Evolutionary conservation across 2,329 filamentous ascomycete genomes (phyloP), one percentile per base, ranked within the genome.

Genomic region (Thielaviopsis musarum): DNA sequence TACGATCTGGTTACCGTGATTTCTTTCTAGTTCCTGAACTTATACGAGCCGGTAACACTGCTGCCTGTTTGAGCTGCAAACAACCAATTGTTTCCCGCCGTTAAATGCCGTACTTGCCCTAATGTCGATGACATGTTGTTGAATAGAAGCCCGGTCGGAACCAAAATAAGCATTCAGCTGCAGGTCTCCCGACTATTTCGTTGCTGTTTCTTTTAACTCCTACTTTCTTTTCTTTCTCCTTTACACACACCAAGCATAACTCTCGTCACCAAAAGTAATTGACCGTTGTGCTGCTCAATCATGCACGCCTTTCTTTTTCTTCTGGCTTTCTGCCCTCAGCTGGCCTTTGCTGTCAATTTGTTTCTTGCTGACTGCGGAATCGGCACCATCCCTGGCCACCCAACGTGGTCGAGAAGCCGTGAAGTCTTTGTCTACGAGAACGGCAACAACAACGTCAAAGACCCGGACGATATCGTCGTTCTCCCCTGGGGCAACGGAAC

Each of bases 301-400:
- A 52, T 28, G 24, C 22, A 30, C n/a, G 9, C 53, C 34, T 45
- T 51, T 57, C 48, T 55, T 51, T 19, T 60, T 53, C 24, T 30
- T 30, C 7, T 45, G 22, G 26, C 49, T 34, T 30, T 48, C n/a
- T 45, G 34, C 30, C 49, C 59, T 34, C 28, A 26, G 10, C 34
- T 48, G 9, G 48, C 30, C 41, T 28, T 34, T 28, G 55, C 49
- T 26, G 48, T 53, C 34, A 45, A 54, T 26, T 10, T 61, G 17
- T 57, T 54, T 22, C 55, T 61, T 45, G 48, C 52, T 30, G 59
- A 57, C 28, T 59, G 57, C 28, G 57, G 57, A 24, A 52, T 59
- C 26, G 58, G 58, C 19, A 51, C 52, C 34, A 26, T 52, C 45
- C 28, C 34, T 52, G 10, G 57, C 13, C 21, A 54, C 17, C 54